Percentiles rank a stretch among this genome's conserved stretches.
Conservation (phyloP, 805 yeast genomes). For the Monosporozyma servazzii region DNA sequence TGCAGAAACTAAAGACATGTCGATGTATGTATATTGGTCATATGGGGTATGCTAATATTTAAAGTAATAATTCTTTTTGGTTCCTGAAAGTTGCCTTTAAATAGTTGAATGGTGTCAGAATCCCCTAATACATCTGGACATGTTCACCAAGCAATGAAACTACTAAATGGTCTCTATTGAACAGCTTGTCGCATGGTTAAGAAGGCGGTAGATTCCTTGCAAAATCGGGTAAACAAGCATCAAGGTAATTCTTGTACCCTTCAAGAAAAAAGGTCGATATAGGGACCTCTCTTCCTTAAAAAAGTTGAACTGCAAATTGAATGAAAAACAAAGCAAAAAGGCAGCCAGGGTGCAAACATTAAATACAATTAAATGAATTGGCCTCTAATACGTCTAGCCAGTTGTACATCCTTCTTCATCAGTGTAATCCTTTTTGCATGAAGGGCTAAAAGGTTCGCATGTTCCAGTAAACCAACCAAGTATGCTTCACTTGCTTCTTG, state of each 20-base stretch:
- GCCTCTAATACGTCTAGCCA: constrained; percentile 72
- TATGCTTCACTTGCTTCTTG: constrained; percentile 81
- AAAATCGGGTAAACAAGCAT: not conserved
- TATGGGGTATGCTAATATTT: not conserved
- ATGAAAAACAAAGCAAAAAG: too few relatives aligned
- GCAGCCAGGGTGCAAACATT: not conserved
- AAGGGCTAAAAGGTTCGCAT: constrained; percentile 66
- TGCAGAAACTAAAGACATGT: not conserved
- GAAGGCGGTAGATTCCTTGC: not conserved
- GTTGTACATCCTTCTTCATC: constrained; percentile 73
- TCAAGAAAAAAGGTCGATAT: not conserved
- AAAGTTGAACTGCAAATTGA: too few relatives aligned
- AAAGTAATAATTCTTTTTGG: not conserved
- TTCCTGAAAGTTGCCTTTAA: not conserved
- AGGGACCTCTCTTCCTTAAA: not conserved
- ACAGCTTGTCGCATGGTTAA: not conserved
- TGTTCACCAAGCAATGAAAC: not conserved
- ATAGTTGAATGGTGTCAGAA: not conserved
- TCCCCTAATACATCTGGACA: not conserved
- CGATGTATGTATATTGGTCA: not conserved
- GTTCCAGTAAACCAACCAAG: constrained; percentile 62
- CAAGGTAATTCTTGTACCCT: not conserved
- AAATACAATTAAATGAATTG: constrained; percentile 23
- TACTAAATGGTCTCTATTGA: not conserved
- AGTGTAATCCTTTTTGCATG: constrained; percentile 80